Percentiles rank a stretch among this genome's conserved stretches.
Evolutionary conservation across 306 rosid species (phyloP).

Genomic region (Oxytropis ochrocephala): DNA sequence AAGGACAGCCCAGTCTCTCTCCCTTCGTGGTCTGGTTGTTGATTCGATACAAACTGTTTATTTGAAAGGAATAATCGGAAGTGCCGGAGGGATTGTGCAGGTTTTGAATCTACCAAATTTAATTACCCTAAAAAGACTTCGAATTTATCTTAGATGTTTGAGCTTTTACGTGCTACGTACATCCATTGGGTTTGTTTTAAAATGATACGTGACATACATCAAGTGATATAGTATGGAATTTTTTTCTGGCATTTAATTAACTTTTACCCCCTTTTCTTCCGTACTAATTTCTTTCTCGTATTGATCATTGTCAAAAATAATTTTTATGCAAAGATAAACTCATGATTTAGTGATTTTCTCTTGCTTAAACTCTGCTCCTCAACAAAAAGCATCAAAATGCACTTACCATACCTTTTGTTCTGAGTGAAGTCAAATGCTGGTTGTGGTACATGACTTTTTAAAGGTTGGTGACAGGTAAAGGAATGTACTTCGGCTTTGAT

Average conservation of each 20-base stretch:
- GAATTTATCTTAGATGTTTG: conserved; percentile 9
- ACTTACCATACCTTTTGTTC: conserved; percentile 8
- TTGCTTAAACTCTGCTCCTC: conserved; percentile 11
- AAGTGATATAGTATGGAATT: not conserved
- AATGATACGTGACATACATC: not conserved
- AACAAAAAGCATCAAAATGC: not conserved
- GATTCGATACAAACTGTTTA: conserved; percentile 94
- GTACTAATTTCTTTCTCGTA: not conserved
- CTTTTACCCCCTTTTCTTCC: not conserved
- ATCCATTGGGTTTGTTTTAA: not conserved
- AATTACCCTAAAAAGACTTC: not conserved
- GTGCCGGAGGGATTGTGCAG: conserved; percentile 74
- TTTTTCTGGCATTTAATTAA: conserved; percentile 2
- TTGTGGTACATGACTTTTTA: conserved; percentile 19
- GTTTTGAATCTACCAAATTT: conserved; percentile 28
- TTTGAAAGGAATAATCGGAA: conserved; percentile 61
- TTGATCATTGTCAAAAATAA: conserved; percentile 5
- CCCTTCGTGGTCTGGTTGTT: conserved; percentile 65
- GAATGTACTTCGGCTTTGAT: conserved; percentile 88
- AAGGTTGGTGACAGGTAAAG: conserved; percentile 57
- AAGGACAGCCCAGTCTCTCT: conserved; percentile 48
- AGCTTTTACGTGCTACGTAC: not conserved
- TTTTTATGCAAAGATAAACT: not conserved
- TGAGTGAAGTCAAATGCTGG: not conserved
- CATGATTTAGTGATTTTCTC: not conserved